Evolutionary conservation across 2,329 filamentous ascomycete genomes (phyloP), one percentile per base, ranked within the genome.

Genomic region (Sporothrix luriei): DNA sequence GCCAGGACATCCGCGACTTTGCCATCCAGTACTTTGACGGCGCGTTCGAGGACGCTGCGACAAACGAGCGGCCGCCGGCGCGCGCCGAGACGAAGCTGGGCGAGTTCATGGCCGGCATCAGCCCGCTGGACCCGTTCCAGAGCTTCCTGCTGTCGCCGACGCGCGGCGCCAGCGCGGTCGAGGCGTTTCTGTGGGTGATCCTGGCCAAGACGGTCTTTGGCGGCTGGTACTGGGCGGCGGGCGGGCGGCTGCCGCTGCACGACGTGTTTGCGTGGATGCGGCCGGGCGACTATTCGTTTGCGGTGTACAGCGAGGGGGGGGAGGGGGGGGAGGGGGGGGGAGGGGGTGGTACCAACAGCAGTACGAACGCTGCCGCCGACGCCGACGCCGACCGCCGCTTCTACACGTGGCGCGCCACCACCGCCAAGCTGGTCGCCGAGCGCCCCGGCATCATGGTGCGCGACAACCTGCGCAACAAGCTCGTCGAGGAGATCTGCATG

Each of bases 1-100:
- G 70, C 62, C 70, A 71, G 62, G 70, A 71, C 54, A 64, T 71
- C 2, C 67, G 70, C 55, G 67, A 71, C 49, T 71, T 71, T 68
- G 54, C 67, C 43, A 46, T 69, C 19, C 66, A 71, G 62, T 71
- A 66, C 38, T 69, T 71, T 52, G 24, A 33, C 43, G 70, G 64
- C 38, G 62, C 64, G 26, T 24, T 57, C 3, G 33, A 38, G 24
- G 61, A 61, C 19, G 40, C 24, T 4, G 40, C 40, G 16, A 49
- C 24, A n/a, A 43, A 51, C 59, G 46, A 38, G 19, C 57, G 29
- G 43, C 52, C 46, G 14, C 55, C 46, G 13, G 16, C 29, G 13
- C 46, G 46, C 33, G 26, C n/a, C n/a, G 67, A 46, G 11, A 29
- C 67, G 5, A 64, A 52, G 57, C 52, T 68, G 16, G 49, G 33